phyloP scores from a whole-genome alignment of 805 yeast species.

The Barnettozyma californica region DNA sequence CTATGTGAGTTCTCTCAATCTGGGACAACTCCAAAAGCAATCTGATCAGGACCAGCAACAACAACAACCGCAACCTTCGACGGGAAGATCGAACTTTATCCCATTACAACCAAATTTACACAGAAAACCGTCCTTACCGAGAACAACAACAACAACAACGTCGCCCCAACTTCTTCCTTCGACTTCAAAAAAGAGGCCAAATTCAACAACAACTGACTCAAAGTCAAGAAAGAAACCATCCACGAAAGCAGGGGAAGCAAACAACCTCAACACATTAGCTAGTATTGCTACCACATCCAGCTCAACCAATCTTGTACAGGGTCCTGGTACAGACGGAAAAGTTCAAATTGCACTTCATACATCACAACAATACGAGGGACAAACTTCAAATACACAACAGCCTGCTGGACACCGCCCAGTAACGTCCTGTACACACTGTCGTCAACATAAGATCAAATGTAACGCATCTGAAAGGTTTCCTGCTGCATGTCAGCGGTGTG shows the following conservation, averaged over 20 bases:
- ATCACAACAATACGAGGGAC: neutral
- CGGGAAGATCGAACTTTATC: constrained; percentile 8
- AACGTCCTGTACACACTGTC: constrained; percentile 88
- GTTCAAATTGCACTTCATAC: neutral
- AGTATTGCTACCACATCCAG: constrained; percentile 9
- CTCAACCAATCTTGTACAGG: neutral
- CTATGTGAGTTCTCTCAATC: constrained; percentile 21
- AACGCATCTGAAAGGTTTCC: constrained; percentile 85
- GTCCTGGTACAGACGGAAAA: neutral
- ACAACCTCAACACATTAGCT: constrained; percentile 11
- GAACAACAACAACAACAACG: neutral
- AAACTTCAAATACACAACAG: constrained; percentile 11
- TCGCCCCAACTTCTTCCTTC: constrained; percentile 10
- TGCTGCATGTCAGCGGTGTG: constrained; percentile 76
- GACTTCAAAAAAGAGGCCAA: constrained; percentile 13
- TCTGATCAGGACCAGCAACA: neutral
- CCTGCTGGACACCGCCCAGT: constrained; percentile 74
- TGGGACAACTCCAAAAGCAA: constrained; percentile 8
- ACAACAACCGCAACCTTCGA: constrained; percentile 8
- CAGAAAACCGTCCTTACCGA: constrained; percentile 1
- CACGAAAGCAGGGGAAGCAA: neutral
- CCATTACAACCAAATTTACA: constrained; percentile 5
- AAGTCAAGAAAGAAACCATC: constrained; percentile 3
- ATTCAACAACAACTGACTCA: neutral
- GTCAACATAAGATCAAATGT: constrained; percentile 92